A percentile compares a stretch with the other conserved stretches of the same genome.
Conservation (phyloP, 83 land plant species). For the Thuja plicata region DNA sequence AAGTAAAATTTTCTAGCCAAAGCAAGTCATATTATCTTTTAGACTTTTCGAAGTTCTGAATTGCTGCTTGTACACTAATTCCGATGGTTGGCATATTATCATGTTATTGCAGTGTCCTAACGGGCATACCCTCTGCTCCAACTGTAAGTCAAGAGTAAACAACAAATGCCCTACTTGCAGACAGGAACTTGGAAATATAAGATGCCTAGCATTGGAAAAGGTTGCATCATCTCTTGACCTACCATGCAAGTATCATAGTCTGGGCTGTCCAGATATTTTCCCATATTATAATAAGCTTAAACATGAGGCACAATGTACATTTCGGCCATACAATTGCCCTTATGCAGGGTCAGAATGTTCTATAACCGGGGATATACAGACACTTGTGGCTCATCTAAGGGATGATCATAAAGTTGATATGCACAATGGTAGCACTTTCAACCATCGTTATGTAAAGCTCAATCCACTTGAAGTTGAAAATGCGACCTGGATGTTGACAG, state of each 20-base stretch:
- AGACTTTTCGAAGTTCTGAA: not conserved
- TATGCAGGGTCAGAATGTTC: slow-evolving; percentile 61
- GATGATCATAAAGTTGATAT: slow-evolving; percentile 62
- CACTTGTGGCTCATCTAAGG: slow-evolving; percentile 45
- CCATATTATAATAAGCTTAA: slow-evolving; percentile 60
- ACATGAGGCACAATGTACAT: slow-evolving; percentile 47
- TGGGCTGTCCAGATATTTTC: slow-evolving; percentile 57
- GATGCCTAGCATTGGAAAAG: slow-evolving; percentile 58
- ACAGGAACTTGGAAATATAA: slow-evolving; percentile 60
- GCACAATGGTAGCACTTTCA: slow-evolving; percentile 53
- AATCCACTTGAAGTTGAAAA: slow-evolving; percentile 53
- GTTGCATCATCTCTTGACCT: slow-evolving; percentile 59
- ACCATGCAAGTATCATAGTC: slow-evolving; percentile 44
- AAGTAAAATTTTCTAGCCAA: not conserved
- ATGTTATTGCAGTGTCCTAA: slow-evolving; percentile 47
- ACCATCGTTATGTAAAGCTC: slow-evolving; percentile 50
- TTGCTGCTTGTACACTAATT: not conserved
- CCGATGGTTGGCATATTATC: not conserved
- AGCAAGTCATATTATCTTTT: not conserved
- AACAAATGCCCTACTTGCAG: slow-evolving; percentile 58
- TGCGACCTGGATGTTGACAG: slow-evolving; percentile 64
- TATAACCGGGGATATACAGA: slow-evolving; percentile 44
- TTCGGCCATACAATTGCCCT: slow-evolving; percentile 61
- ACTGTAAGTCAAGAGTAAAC: slow-evolving; percentile 51
- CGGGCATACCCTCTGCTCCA: slow-evolving; percentile 54